phyloP scores from a whole-genome alignment of 2,329 filamentous ascomycete species.

The Apiospora malaysiana region DNA sequence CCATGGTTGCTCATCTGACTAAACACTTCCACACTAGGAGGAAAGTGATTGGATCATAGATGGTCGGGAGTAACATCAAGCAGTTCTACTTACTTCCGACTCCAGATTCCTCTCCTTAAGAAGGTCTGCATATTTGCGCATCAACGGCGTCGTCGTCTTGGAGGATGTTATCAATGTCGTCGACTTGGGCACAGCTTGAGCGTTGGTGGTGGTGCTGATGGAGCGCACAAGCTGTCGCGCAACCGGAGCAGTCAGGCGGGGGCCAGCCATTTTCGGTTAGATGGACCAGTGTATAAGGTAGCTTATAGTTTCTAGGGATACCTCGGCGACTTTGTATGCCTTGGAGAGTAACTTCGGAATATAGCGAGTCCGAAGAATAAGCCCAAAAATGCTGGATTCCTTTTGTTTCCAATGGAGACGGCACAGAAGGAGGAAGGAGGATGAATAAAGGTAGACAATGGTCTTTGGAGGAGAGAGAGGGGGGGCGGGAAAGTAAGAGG shows the following conservation, averaged over 20 bases:
- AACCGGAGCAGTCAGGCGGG: constrained; percentile 40
- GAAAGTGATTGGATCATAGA: constrained; percentile 1
- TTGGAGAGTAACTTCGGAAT: not conserved
- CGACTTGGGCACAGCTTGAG: constrained; percentile 31
- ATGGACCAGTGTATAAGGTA: constrained; percentile 12
- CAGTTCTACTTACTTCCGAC: constrained; percentile 36
- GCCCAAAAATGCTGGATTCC: not conserved
- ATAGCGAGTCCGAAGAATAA: not conserved
- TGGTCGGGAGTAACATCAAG: not conserved
- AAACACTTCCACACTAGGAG: not conserved
- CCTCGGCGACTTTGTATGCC: not conserved
- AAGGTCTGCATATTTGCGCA: constrained; percentile 43
- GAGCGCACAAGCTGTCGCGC: constrained; percentile 38
- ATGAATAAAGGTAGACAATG: constrained; percentile 12
- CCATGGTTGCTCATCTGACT: not conserved
- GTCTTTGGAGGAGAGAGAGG: not conserved
- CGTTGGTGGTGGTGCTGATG: constrained; percentile 36
- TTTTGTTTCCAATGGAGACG: constrained; percentile 5
- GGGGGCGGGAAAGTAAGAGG: not conserved
- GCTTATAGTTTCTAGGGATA: constrained; percentile 12
- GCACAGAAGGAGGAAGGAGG: not conserved
- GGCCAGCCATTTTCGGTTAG: constrained; percentile 34
- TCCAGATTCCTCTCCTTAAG: constrained; percentile 42
- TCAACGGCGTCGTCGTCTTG: constrained; percentile 36
- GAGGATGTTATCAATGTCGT: constrained; percentile 37